Evolutionary conservation across 139 green algal genomes (phyloP).

Genomic region (Auxenochlorella pyrenoidosa): DNA sequence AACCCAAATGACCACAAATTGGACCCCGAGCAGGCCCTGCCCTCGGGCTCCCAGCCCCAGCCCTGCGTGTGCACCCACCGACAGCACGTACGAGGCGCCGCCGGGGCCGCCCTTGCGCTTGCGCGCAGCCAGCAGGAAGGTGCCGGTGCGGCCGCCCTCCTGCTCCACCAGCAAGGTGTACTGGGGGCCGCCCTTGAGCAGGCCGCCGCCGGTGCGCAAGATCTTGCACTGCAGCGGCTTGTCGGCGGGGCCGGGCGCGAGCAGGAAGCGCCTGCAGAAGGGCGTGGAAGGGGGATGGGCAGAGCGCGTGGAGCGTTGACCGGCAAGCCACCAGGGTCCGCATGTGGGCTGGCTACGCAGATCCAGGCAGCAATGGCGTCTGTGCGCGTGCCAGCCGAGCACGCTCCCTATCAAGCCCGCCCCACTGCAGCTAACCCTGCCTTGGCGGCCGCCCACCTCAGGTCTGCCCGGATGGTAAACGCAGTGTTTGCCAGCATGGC

Average conservation of each 20-base stretch:
- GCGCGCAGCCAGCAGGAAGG: slow-evolving; percentile 86
- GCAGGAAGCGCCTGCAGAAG: slow-evolving; percentile 35
- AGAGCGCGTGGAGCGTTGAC: neutral
- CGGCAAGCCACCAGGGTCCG: neutral
- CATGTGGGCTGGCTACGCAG: neutral
- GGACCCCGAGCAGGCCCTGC: too few relatives aligned
- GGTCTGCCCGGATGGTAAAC: slow-evolving; percentile 5
- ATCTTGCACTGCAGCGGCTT: slow-evolving; percentile 83
- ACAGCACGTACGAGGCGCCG: slow-evolving; percentile 90
- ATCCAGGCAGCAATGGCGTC: too few relatives aligned
- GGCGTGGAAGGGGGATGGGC: neutral
- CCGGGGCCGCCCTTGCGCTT: slow-evolving; percentile 87
- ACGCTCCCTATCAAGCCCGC: too few relatives aligned
- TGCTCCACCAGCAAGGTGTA: slow-evolving; percentile 79
- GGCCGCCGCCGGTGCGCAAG: slow-evolving; percentile 64
- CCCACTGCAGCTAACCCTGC: too few relatives aligned
- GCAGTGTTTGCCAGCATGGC: neutral
- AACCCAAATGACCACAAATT: too few relatives aligned
- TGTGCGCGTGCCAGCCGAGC: too few relatives aligned
- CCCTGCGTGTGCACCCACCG: slow-evolving; percentile 34
- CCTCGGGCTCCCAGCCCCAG: too few relatives aligned
- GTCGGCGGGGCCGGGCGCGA: slow-evolving; percentile 38
- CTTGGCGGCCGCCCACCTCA: neutral
- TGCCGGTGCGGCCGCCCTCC: slow-evolving; percentile 34
- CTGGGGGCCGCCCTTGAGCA: slow-evolving; percentile 22